These are phyloP conservation scores for Iris pallida DNA, from an alignment of 116 monocot species.

Conservation along the genomic window DNA sequence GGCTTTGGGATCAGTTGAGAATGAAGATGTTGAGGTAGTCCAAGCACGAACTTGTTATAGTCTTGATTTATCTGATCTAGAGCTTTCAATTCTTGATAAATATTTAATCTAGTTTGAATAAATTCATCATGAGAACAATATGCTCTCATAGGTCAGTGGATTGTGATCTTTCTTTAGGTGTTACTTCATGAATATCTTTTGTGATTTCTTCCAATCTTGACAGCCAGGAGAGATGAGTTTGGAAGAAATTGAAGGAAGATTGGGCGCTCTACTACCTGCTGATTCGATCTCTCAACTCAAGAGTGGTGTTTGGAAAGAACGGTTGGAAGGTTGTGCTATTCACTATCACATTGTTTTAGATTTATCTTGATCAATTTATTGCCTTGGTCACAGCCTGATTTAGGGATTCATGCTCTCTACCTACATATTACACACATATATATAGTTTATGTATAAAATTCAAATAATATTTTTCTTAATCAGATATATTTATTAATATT, in stretches of 20 bases:
- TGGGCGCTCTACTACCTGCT: slow-evolving; percentile 55
- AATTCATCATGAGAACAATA: too few relatives aligned
- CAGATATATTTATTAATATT: too few relatives aligned
- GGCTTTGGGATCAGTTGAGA: slow-evolving; percentile 29
- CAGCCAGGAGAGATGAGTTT: slow-evolving; percentile 98
- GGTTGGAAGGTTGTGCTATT: slow-evolving; percentile 79
- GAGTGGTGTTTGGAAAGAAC: slow-evolving; percentile 97
- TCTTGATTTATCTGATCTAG: too few relatives aligned
- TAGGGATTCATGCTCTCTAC: neutral
- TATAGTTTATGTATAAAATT: too few relatives aligned
- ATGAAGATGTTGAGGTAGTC: slow-evolving; percentile 92
- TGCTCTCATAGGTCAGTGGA: too few relatives aligned
- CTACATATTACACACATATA: neutral
- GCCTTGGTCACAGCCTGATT: neutral
- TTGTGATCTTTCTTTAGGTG: too few relatives aligned
- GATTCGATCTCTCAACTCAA: slow-evolving; percentile 81
- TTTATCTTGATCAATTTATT: neutral
- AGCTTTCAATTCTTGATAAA: too few relatives aligned
- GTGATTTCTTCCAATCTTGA: slow-evolving; percentile 2
- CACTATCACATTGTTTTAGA: neutral
- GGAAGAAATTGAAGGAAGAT: slow-evolving; percentile 90
- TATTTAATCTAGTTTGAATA: too few relatives aligned
- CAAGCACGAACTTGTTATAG: neutral
- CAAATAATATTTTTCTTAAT: too few relatives aligned
- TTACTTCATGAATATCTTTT: neutral